Percentiles rank a stretch among this genome's conserved stretches.
Evolutionary conservation across 228 moss, liverwort and hornwort species (phyloP).

Genomic region (Sphagnum fallax): DNA sequence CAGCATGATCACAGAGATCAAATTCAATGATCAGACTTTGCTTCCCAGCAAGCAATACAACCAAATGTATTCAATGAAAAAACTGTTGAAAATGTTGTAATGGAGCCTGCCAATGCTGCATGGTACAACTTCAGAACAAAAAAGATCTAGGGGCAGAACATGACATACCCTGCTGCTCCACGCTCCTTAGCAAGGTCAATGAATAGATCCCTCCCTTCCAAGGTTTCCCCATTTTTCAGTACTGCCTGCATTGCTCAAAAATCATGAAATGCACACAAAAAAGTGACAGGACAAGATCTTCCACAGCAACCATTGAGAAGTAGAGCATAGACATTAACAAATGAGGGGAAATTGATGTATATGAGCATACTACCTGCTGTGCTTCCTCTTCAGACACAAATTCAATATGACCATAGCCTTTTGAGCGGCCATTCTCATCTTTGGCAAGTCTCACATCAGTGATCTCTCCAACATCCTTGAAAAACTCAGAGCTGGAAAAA

Average conservation of each 20-base stretch:
- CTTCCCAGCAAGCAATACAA: background rate
- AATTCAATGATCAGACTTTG: too few relatives aligned
- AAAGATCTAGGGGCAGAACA: conserved; percentile 16
- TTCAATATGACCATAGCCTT: conserved; percentile 80
- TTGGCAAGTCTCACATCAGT: conserved; percentile 48
- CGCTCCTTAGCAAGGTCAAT: conserved; percentile 78
- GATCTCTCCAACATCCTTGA: conserved; percentile 52
- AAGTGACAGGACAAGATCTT: background rate
- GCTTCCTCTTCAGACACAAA: conserved; percentile 54
- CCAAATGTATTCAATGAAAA: background rate
- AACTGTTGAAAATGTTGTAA: too few relatives aligned
- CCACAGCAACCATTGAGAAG: background rate
- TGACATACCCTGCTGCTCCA: conserved; percentile 32
- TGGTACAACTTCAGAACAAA: background rate
- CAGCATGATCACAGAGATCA: background rate
- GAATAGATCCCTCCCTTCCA: conserved; percentile 73
- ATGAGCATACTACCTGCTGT: conserved; percentile 15
- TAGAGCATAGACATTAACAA: background rate
- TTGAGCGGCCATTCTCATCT: conserved; percentile 73
- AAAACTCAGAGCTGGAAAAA: conserved; percentile 52
- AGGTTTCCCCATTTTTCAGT: conserved; percentile 37
- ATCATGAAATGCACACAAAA: background rate
- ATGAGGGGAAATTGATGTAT: background rate
- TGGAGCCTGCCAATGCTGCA: background rate
- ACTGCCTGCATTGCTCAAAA: conserved; percentile 29